phyloP scores from a whole-genome alignment of 129 eudicot genomes.

The Pittosporum tobira region DNA sequence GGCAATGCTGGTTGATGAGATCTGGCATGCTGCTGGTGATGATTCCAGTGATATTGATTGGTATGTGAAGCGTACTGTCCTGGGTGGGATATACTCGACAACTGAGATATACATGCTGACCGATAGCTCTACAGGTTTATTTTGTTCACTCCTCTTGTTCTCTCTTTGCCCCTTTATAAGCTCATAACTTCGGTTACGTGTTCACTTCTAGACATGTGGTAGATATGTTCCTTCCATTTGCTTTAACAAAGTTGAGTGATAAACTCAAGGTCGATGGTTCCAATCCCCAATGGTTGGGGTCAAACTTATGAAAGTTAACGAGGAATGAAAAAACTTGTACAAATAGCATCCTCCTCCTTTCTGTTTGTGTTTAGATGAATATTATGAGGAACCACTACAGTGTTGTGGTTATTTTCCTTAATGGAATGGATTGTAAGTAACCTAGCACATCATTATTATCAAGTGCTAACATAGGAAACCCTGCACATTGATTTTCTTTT shows the following conservation, averaged over 20 bases:
- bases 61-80: conserved; percentile 83
- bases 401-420: no score
- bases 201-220: neutral
- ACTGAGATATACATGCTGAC: conserved; percentile 89
- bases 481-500: no score
- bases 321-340: no score
- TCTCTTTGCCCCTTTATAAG: neutral
- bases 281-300: no score
- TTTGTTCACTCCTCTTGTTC: neutral
- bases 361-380: no score
- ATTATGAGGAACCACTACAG: no score
- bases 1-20: conserved; percentile 90
- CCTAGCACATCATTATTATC: no score
- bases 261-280: no score
- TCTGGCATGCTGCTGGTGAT: conserved; percentile 88
- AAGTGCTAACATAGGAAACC: neutral
- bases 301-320: no score
- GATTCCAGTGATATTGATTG: conserved; percentile 62
- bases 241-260: no score
- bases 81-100: conserved; percentile 80
- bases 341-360: no score
- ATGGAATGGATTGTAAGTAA: no score
- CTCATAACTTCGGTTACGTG: neutral
- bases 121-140: conserved; percentile 73
- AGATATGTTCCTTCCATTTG: neutral